Base-by-base conservation (phyloP, 1,284 basidiomycete species). In the Coniferiporia weirii region DNA sequence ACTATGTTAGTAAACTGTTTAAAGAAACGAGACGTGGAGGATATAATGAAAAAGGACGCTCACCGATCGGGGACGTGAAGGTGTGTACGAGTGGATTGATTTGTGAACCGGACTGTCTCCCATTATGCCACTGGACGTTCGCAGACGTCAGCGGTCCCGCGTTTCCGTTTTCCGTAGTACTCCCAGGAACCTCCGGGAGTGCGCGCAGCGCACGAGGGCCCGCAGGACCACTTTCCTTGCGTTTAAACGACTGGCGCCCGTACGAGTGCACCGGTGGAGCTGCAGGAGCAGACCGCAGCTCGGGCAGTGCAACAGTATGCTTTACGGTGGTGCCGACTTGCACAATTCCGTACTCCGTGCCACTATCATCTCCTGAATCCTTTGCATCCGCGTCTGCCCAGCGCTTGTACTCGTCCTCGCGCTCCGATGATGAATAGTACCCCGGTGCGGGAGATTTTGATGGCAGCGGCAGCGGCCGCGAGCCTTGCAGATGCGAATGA, bases 51-150 rank as follows among this genome's bases (percentile, higher is more conserved):
- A 10, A 40, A 40, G 38, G 8, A 40, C 38, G 43, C 58, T 15
- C 38, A 61, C 60, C 56, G 27, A 61, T 49, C 2, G 60, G 60
- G 1, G 60, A 61, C 4, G 51, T 57, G 36, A 61, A 57, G 7
- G 43, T 44, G n/a, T 46, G 49, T 19, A 61, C 47, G 35, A 61
- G 34, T 27, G 60, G 60, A 35, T 61, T 61, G 12, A 61, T 15
- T 32, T 32, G 40, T 0, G 60, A 61, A 13, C 27, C 27, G 2
- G 2, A 3, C 5, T 32, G 34, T 8, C 35, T 27, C 12, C 15
- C 32, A 32, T 61, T 61, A 17, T 57, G 55, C 32, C 52, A 50
- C 8, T 57, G 44, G 7, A 61, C 50, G 38, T 61, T 61, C 32
- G 32, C 60, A 13, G 36, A 32, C 17, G 60, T 61, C 51, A 61